Percentiles rank a stretch among this genome's conserved stretches.
phyloP scores from a whole-genome alignment of 2,329 filamentous ascomycete species.

The Knufia fluminis region DNA sequence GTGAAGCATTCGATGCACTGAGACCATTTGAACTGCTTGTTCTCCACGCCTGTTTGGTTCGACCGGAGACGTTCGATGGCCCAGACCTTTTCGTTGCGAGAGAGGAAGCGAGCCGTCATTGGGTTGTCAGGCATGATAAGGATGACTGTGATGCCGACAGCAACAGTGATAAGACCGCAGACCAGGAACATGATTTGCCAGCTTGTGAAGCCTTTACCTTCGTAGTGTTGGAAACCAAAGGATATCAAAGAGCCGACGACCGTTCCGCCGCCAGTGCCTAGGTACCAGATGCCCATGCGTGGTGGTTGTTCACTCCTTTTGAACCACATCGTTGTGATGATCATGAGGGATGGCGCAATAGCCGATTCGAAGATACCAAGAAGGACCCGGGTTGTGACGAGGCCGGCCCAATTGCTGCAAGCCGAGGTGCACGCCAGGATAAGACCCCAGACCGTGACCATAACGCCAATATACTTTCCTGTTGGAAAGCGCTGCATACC shows the following conservation, averaged over 20 bases:
- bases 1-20: constrained; percentile 39
- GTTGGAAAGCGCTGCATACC: constrained; percentile 26
- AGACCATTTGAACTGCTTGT: constrained; percentile 40
- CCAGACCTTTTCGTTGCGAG: constrained; percentile 30
- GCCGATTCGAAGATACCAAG: constrained; percentile 41
- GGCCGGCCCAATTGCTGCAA: constrained; percentile 33
- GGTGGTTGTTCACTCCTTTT: constrained; percentile 32
- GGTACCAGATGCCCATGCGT: constrained; percentile 25
- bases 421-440: constrained; percentile 38
- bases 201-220: constrained; percentile 21
- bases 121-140: constrained; percentile 35
- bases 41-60: constrained; percentile 44
- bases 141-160: constrained; percentile 30
- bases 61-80: constrained; percentile 35
- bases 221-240: constrained; percentile 15
- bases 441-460: constrained; percentile 30
- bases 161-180: constrained; percentile 36
- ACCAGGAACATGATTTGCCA: constrained; percentile 36
- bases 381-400: constrained; percentile 38
- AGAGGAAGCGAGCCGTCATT: constrained; percentile 29
- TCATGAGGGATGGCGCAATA: constrained; percentile 43
- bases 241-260: constrained; percentile 11
- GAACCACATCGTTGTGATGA: constrained; percentile 45
- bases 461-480: constrained; percentile 18
- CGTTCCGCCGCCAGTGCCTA: constrained; percentile 12